Base-by-base conservation (phyloP, 208 protist species). In the Herpetomonas samuelpessoai region DNA sequence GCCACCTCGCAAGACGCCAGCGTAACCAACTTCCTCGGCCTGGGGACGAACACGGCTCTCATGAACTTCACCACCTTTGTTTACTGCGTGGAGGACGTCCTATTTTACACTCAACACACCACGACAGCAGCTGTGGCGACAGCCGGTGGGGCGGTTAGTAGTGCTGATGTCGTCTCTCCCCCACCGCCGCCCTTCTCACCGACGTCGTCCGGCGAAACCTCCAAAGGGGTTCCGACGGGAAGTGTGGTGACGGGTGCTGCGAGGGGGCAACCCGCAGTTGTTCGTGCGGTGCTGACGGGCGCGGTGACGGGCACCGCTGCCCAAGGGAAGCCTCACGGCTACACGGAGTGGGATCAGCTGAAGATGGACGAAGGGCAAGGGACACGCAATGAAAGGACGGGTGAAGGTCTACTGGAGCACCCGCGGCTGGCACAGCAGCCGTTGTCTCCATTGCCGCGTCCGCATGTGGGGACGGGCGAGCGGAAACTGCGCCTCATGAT, bases 301-400 rank as follows among this genome's bases (percentile, higher is more conserved):
- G 31, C 38, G 27, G 18, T 28, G 18, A 39, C 50, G n/a, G 22
- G 52, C 41, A 28, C 63, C 25, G 29, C 21, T 51, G 47, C 52
- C 30, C 28, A 30, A 41, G 54, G 69, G 3, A 53, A 56, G 27
- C 64, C 53, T 28, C 62, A 62, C 21, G 65, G 62, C 53, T 90
- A 90, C 66, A 73, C 74, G 46, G 79, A 90, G 50, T 79, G 69
- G 54, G 71, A 81, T 16, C 72, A 85, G 54, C 54, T 91, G 24
- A 63, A 70, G 18, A 22, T 76, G 28, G 57, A 70, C 21, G 4
- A 28, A 14, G 6, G 26, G 12, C 1, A 9, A 3, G 18, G 2
- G 7, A 14, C 47, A 6, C 6, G 10, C 47, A 21, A n/a, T 27
- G 19, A 19, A 25, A 10, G 54, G 54, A 30, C 27, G 31, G 6